Conservation (phyloP, 2,329 filamentous ascomycete genomes). For the Fusarium nodosum region DNA sequence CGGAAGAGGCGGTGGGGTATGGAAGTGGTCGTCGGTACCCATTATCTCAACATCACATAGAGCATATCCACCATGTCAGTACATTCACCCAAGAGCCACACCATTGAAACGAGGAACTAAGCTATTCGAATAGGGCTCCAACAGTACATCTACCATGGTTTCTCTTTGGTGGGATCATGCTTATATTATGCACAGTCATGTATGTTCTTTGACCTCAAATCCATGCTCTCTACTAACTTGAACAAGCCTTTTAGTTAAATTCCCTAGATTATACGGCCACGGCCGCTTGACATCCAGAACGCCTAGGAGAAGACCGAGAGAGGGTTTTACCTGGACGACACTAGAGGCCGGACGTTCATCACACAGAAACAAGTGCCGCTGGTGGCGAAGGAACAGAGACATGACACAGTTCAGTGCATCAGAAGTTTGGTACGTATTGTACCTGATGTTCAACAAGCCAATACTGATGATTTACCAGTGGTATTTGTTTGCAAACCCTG, state of each 20-base stretch:
- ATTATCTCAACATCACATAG: neutral
- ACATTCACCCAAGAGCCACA: no score
- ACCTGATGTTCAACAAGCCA: rapidly evolving
- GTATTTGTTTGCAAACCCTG: slow-evolving; percentile 1
- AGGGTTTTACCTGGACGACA: no score
- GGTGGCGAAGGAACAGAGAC: neutral
- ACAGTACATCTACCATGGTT: slow-evolving; percentile 24
- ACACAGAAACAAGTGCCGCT: neutral
- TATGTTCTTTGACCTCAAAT: neutral
- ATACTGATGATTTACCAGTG: neutral
- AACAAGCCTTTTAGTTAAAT: neutral
- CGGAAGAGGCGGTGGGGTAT: neutral
- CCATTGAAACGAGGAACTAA: neutral
- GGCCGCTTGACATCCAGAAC: no score
- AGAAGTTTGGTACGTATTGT: slow-evolving; percentile 10
- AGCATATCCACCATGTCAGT: neutral
- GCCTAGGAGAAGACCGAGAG: neutral
- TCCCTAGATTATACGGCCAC: neutral
- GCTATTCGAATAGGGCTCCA: neutral
- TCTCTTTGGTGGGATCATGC: slow-evolving; percentile 22
- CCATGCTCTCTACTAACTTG: neutral
- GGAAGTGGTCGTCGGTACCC: neutral
- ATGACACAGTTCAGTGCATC: neutral
- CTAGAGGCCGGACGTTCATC: neutral
- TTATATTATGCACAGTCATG: slow-evolving; percentile 10